Base-by-base conservation (phyloP, 2,329 filamentous ascomycete genomes). In the Macrophomina phaseolina region DNA sequence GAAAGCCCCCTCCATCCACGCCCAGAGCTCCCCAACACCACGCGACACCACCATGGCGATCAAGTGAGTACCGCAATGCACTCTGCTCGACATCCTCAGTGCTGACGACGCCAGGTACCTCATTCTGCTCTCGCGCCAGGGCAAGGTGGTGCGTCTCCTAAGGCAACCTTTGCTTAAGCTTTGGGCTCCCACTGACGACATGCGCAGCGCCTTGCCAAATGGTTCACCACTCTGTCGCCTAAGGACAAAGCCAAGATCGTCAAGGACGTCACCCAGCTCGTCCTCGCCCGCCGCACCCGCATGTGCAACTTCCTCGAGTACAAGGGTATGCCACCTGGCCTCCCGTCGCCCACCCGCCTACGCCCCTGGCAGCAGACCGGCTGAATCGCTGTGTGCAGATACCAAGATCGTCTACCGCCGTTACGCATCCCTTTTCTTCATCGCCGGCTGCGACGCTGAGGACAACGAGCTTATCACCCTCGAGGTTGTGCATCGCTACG, bases 281-380 rank as follows among this genome's bases (percentile, higher is more conserved):
- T 99, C 73, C 90, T 99, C 72, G 95, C 95, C 70, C 89, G 95
- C 73, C 89, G 95, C 76, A 98, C 95, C 68, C 93, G 95, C 79
- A 99, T 99, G 95, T 99, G 95, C 88, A 99, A 99, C 83, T 99
- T 99, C 81, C 88, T 99, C 68, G 95, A 99, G 80, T 99, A 99
- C 82, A 99, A 99, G 89, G 94, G 94, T 96, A 73, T 60, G 40
- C 46, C 60, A 66, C 62, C 42, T 49, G 55, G 64, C 55, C 63
- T 52, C 40, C 16, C 28, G 42, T 34, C 38, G 32, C 55, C 62
- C 52, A 42, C 53, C 64, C 30, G 12, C 49, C 64, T 51, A 55
- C 45, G 58, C 64, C 69, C 65, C 70, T 34, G 28, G 56, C 14
- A 23, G 40, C 23, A 14, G 14, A 12, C 36, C n/a, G 8, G 69